Conservation (phyloP, 441 rosid genomes). For the Erysimum pusillum region DNA sequence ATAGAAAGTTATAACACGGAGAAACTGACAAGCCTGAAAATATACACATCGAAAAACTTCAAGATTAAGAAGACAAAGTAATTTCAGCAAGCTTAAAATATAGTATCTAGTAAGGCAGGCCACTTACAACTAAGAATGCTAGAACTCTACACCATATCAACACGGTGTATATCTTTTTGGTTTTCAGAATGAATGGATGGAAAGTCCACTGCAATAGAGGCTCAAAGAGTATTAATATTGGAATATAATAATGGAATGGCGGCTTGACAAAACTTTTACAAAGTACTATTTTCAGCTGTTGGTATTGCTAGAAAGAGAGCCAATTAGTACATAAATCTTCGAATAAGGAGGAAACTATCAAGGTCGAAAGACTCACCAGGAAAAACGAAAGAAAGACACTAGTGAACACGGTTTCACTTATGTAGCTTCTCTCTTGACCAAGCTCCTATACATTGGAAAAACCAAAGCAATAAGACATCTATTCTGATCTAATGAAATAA, state of each 20-base stretch:
- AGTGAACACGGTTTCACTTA: conserved; percentile 89
- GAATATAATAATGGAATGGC: neutral
- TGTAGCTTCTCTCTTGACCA: conserved; percentile 93
- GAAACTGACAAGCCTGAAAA: conserved; percentile 81
- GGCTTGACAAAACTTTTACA: no score
- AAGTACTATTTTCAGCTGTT: no score
- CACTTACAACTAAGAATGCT: conserved; percentile 94
- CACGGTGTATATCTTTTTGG: conserved; percentile 96
- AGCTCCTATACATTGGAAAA: conserved; percentile 69
- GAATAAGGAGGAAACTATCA: conserved; percentile 5
- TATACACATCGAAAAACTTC: conserved; percentile 22
- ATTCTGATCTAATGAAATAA: conserved; percentile 10
- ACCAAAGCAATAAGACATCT: conserved; percentile 13
- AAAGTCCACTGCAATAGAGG: conserved; percentile 88
- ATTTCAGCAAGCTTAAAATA: conserved; percentile 15
- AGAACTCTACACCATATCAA: conserved; percentile 97
- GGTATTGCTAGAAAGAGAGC: neutral
- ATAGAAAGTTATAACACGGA: conserved; percentile 91
- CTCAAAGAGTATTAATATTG: conserved; percentile 11
- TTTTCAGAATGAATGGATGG: conserved; percentile 95
- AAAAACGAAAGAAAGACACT: conserved; percentile 72
- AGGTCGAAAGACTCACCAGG: conserved; percentile 63
- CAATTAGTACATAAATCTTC: neutral
- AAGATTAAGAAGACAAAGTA: conserved; percentile 18
- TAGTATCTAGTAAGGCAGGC: conserved; percentile 6